phyloP scores from a whole-genome alignment of 208 protist genomes.

The Spongospora subterranea region DNA sequence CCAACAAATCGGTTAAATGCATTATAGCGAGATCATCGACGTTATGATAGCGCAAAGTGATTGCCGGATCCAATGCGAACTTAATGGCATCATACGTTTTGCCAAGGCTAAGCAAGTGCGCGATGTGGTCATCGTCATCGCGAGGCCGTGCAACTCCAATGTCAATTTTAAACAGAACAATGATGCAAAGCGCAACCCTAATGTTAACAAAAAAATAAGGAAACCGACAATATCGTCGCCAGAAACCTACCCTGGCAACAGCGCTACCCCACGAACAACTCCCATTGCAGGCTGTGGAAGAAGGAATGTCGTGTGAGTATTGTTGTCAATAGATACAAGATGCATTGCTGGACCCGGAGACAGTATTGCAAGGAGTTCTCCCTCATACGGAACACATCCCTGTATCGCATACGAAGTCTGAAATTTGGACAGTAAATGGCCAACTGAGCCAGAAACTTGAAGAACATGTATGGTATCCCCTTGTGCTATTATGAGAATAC shows the following conservation, averaged over 20 bases:
- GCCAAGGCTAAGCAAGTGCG: not conserved
- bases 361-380: not conserved
- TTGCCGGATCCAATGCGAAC: not conserved
- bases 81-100: not conserved
- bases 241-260: not conserved
- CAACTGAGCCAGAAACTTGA: not conserved
- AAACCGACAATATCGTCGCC: not conserved
- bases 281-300: not conserved
- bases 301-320: not conserved
- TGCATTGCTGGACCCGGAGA: not conserved
- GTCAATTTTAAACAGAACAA: not conserved
- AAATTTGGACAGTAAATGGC: not conserved
- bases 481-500: not conserved
- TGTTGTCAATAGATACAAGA: not conserved
- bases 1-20: not conserved
- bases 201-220: not conserved
- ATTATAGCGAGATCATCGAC: conserved; percentile 14
- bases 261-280: not conserved
- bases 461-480: not conserved
- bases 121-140: conserved; percentile 38
- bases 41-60: not conserved
- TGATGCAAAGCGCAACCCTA: not conserved
- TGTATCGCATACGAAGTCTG: not conserved
- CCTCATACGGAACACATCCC: not conserved
- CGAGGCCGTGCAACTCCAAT: not conserved